Evolutionary conservation across 2,329 filamentous ascomycete genomes (phyloP), one percentile per base, ranked within the genome.

Genomic region (Thelonectria olida): DNA sequence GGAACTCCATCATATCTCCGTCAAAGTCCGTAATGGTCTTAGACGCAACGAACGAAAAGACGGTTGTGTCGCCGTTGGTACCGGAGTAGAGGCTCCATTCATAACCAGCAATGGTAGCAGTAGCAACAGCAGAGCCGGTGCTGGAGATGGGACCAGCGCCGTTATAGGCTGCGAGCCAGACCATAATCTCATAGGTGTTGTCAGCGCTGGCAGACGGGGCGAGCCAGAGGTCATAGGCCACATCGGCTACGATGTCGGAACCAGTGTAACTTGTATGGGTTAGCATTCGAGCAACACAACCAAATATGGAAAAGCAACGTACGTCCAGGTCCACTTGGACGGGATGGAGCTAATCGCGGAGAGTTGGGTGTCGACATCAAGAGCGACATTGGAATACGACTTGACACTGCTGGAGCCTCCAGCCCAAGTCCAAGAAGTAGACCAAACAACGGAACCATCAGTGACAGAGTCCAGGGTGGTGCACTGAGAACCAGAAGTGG

Each of bases 171-270:
- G 78, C 82, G 48, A 88, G 78, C 87, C 87, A 89, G 68, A 89
- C 79, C 87, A 89, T 89, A 73, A 89, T 81, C 74, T 89, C 87
- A 72, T 86, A 87, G 68, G 85, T 77, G 19, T 81, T 64, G 22
- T 57, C 70, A 39, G 72, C 73, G 5, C 81, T 75, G 25, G 79
- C 77, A 27, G 81, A 79, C 20, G 75, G 75, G 10, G 78, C 76
- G 38, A 85, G 85, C 78, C 88, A 89, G 49, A 88, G 73, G 71
- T 88, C 85, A 71, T 88, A 88, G 17, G 85, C 78, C 8, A 89
- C 86, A 69, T 88, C 79, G 44, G 84, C 83, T 38, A 86, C 77
- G 42, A 76, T 22, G 49, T 64, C 63, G 8, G 28, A 64, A 22
- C 73, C 73, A 17, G 67, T 63, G 57, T 76, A 74, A 44, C 68